phyloP scores from a whole-genome alignment of 345 rosid species.

The Lumnitzera racemosa region DNA sequence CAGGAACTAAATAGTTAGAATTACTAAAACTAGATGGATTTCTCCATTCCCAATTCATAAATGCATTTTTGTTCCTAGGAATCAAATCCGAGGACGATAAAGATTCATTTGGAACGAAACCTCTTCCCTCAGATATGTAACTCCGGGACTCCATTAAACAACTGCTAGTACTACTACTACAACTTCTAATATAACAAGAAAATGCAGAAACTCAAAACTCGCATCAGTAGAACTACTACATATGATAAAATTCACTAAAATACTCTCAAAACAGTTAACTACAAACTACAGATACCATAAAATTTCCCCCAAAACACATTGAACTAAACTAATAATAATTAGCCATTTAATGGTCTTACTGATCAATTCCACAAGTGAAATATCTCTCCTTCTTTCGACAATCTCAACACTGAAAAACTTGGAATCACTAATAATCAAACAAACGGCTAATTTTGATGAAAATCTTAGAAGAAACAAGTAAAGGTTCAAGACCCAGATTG shows the following conservation, averaged over 20 bases:
- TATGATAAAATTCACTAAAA: too few species aligned
- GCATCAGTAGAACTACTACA: too few species aligned
- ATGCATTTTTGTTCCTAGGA: conserved; percentile 20
- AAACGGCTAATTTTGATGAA: too few species aligned
- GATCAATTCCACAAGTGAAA: too few species aligned
- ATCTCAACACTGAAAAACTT: too few species aligned
- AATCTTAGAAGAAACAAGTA: too few species aligned
- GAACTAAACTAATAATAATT: too few species aligned
- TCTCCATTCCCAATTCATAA: conserved; percentile 27
- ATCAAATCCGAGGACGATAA: conserved; percentile 24
- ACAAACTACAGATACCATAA: neutral
- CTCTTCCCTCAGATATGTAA: conserved; percentile 34
- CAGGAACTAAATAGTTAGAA: conserved; percentile 16
- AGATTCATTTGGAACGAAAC: conserved; percentile 15
- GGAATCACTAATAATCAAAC: too few species aligned
- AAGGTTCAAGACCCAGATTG: too few species aligned
- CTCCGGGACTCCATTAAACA: conserved; percentile 46
- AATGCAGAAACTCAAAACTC: neutral
- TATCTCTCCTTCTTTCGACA: too few species aligned
- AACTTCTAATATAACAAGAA: conserved; percentile 8
- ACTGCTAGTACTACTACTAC: conserved; percentile 2
- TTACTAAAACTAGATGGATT: conserved; percentile 18
- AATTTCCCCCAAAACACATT: neutral
- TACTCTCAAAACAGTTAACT: too few species aligned
- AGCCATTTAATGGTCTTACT: too few species aligned